phyloP scores from a whole-genome alignment of 2,329 filamentous ascomycete genomes.

The Aspergillus novofumigatus region DNA sequence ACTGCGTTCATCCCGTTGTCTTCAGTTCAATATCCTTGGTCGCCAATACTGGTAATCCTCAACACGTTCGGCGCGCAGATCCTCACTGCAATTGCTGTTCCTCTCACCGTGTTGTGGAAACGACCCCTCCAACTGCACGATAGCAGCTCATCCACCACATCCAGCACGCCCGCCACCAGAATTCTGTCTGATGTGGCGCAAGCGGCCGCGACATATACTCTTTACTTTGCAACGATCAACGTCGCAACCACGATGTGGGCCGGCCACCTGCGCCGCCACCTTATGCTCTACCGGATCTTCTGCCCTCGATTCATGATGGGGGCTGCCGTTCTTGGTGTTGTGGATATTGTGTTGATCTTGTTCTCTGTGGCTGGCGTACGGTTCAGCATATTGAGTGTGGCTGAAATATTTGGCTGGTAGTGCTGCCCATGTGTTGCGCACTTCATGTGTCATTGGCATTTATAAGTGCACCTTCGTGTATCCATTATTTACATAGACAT shows the following conservation, averaged over 20 bases:
- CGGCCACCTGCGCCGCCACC: conserved; percentile 77
- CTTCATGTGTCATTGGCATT: no score
- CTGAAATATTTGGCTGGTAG: conserved; percentile 81
- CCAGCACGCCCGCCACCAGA: conserved; percentile 25
- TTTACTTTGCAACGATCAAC: conserved; percentile 78
- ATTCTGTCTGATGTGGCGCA: conserved; percentile 67
- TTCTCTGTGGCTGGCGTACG: conserved; percentile 71
- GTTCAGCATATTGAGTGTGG: conserved; percentile 72
- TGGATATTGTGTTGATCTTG: conserved; percentile 69
- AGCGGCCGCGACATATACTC: conserved; percentile 68
- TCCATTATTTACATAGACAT: no score
- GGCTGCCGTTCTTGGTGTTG: conserved; percentile 64
- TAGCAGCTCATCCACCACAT: conserved; percentile 16
- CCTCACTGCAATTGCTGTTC: conserved; percentile 72
- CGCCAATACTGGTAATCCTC: conserved; percentile 71
- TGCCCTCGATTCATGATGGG: conserved; percentile 86
- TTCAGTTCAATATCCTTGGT: conserved; percentile 83
- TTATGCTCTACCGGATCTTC: conserved; percentile 97
- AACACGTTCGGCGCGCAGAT: conserved; percentile 92
- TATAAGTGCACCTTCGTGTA: no score
- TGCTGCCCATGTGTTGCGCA: no score
- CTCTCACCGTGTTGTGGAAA: conserved; percentile 85
- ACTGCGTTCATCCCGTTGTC: conserved; percentile 84
- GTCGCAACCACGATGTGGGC: conserved; percentile 88
- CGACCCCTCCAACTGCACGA: conserved; percentile 68